Conservation (phyloP, 345 rosid genomes). For the Melaleuca alternifolia region DNA sequence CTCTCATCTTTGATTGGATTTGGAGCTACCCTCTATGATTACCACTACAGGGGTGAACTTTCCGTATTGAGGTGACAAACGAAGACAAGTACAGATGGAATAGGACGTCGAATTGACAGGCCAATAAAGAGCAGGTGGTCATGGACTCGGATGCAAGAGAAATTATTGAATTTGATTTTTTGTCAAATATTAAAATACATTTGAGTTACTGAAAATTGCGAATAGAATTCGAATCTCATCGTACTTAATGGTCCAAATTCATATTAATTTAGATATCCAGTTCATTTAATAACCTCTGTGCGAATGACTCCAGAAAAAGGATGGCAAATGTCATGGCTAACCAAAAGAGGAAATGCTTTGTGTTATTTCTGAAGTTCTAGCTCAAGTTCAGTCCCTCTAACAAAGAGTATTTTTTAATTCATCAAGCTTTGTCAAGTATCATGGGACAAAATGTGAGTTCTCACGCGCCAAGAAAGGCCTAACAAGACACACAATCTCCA, state of each 20-base stretch:
- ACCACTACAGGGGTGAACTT: background rate
- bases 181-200: background rate
- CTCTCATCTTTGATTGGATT: background rate
- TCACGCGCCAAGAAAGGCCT: background rate
- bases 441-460: background rate
- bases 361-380: background rate
- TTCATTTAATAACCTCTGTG: background rate
- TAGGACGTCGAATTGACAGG: background rate
- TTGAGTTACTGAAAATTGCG: background rate
- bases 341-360: background rate
- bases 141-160: background rate
- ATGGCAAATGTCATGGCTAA: background rate
- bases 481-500: background rate
- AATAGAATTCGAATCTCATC: background rate
- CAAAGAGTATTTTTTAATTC: background rate
- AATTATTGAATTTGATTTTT: background rate
- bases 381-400: background rate
- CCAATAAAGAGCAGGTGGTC: background rate
- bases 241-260: background rate
- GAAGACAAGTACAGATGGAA: background rate
- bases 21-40: background rate
- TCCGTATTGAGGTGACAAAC: background rate
- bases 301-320: background rate
- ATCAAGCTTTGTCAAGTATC: background rate
- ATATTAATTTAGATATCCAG: background rate